These are phyloP conservation scores for Mercurialis annua DNA, from an alignment of 345 rosid genomes.

Conservation along the genomic window DNA sequence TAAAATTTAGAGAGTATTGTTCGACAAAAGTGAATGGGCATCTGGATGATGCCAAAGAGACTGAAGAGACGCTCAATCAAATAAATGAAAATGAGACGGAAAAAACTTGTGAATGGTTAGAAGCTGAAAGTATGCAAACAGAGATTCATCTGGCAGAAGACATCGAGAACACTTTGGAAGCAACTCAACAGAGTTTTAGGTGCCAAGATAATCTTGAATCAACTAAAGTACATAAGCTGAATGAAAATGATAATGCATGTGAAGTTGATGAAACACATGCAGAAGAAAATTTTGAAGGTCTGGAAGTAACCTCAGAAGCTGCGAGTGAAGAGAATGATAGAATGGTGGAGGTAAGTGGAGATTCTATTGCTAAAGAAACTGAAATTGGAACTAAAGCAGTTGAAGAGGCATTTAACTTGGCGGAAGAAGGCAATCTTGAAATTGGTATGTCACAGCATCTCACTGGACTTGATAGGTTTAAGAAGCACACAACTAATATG, in stretches of 20 bases:
- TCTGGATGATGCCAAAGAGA: constrained; percentile 17
- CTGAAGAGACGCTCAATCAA: constrained; percentile 14
- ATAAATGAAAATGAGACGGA: constrained; percentile 16
- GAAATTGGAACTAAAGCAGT: constrained; percentile 35
- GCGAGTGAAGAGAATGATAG: constrained; percentile 26
- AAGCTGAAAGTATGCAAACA: constrained; percentile 23
- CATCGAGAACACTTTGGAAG: constrained; percentile 25
- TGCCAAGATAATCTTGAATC: constrained; percentile 21
- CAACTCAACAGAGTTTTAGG: constrained; percentile 26
- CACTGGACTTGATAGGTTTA: constrained; percentile 30
- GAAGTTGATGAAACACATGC: constrained; percentile 28
- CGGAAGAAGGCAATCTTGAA: constrained; percentile 38
- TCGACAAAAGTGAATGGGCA: constrained; percentile 14
- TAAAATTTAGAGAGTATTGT: constrained; percentile 13
- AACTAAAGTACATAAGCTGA: constrained; percentile 19
- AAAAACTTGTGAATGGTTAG: background rate
- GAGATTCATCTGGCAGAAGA: constrained; percentile 35
- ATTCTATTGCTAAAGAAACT: constrained; percentile 31
- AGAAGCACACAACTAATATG: constrained; percentile 35
- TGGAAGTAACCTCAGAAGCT: constrained; percentile 23
- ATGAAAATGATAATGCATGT: constrained; percentile 19
- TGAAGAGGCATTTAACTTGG: constrained; percentile 37
- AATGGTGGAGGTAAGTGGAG: constrained; percentile 27
- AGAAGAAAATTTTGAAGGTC: constrained; percentile 22
- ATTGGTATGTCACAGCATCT: constrained; percentile 35